Conservation (phyloP, 2,329 filamentous ascomycete species). For the Hymenoscyphus fructigenus region DNA sequence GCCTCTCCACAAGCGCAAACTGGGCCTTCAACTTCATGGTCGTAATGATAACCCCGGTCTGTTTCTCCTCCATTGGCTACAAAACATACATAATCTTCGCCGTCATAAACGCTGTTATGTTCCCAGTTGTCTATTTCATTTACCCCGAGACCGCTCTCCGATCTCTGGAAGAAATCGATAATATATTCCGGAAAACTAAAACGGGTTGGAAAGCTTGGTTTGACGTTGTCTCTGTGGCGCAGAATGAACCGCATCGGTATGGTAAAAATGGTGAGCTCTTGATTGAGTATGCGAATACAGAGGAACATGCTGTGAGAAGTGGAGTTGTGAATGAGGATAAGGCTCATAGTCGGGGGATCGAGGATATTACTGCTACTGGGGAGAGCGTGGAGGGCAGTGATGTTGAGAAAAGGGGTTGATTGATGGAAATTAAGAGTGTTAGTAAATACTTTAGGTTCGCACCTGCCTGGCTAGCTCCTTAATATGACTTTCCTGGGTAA, state of each 20-base stretch:
- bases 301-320: constrained; percentile 22
- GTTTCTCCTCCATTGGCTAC: constrained; percentile 51
- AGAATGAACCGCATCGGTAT: constrained; percentile 53
- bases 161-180: constrained; percentile 66
- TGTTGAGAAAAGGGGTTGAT: constrained; percentile 12
- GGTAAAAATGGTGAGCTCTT: constrained; percentile 60
- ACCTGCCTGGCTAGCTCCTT: no score
- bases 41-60: constrained; percentile 39
- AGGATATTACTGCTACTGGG: constrained; percentile 12
- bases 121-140: constrained; percentile 54
- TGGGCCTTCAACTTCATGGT: constrained; percentile 59
- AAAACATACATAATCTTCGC: constrained; percentile 67
- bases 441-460: no score
- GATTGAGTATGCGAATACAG: constrained; percentile 33
- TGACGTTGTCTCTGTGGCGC: constrained; percentile 43
- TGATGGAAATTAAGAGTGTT: no score
- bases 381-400: constrained; percentile 7
- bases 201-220: constrained; percentile 37
- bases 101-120: constrained; percentile 46
- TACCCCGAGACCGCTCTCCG: constrained; percentile 65
- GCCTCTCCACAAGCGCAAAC: constrained; percentile 44
- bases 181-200: constrained; percentile 58
- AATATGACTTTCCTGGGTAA: no score
- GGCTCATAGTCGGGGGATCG: constrained; percentile 9
- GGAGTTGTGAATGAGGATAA: constrained; percentile 11